These are phyloP conservation scores for Stachybotrys echinatus DNA, from an alignment of 2,329 filamentous ascomycete genomes.

Conservation along the genomic window DNA sequence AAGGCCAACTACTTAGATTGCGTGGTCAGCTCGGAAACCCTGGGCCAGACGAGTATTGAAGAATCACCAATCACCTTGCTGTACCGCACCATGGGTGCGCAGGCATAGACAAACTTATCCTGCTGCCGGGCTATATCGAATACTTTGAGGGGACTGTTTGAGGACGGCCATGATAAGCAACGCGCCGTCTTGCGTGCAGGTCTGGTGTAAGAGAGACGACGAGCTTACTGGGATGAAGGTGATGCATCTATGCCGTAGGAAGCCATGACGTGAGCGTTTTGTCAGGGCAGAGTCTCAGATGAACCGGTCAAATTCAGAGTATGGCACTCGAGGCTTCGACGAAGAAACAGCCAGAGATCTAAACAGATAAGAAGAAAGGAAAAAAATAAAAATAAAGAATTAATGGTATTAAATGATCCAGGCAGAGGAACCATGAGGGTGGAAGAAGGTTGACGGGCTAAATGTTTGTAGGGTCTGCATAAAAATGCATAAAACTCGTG, in stretches of 20 bases:
- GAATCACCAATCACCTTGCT: conserved; percentile 37
- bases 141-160: conserved; percentile 50
- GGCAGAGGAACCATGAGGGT: neutral
- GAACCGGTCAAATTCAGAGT: no score
- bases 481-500: no score
- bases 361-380: no score
- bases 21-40: conserved; percentile 12
- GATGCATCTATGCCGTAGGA: neutral
- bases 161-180: neutral
- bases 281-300: no score
- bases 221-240: neutral
- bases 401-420: no score
- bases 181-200: neutral
- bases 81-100: conserved; percentile 65
- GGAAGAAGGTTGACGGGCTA: neutral
- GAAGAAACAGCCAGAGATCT: no score
- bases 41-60: neutral
- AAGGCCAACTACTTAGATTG: conserved; percentile 57
- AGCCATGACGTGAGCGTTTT: neutral
- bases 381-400: neutral
- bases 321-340: no score
- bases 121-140: conserved; percentile 50
- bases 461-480: no score
- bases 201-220: neutral
- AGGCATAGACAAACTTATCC: conserved; percentile 50